These are phyloP conservation scores for Ceratobasidium sp. DNA, from an alignment of 1,284 basidiomycete species.

Conservation along the genomic window DNA sequence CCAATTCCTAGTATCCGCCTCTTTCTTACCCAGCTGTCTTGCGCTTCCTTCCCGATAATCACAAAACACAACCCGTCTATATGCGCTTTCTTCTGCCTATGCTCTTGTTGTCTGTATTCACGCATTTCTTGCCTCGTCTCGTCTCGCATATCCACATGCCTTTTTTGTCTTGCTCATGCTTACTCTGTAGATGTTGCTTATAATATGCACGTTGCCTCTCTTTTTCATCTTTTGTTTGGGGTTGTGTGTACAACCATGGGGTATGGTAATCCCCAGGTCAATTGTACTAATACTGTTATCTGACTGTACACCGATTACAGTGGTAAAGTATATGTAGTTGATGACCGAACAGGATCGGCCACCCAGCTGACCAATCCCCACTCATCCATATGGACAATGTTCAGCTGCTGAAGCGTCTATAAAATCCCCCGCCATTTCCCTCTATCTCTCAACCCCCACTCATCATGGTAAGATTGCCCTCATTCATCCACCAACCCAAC, in stretches of 20 bases:
- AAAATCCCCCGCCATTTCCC: neutral
- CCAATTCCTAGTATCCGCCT: neutral
- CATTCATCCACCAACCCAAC: neutral
- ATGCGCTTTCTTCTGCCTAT: conserved; percentile 23
- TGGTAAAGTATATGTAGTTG: neutral
- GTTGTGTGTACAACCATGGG: too few relatives aligned
- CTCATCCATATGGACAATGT: conserved; percentile 13
- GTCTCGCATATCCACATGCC: neutral
- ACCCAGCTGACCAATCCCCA: neutral
- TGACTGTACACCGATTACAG: neutral
- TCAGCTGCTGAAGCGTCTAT: conserved; percentile 1
- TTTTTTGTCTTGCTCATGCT: neutral
- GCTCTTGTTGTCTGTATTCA: neutral
- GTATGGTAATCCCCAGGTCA: too few relatives aligned
- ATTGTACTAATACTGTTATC: too few relatives aligned
- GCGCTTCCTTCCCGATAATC: neutral
- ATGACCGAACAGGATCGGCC: conserved; percentile 20
- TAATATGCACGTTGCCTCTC: too few relatives aligned
- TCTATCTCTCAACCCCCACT: neutral
- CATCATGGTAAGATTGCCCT: conserved; percentile 7
- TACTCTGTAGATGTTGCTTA: too few relatives aligned
- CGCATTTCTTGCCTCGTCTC: neutral
- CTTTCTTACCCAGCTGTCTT: neutral
- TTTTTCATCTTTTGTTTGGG: too few relatives aligned
- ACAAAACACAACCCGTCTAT: neutral